Evolutionary conservation across 352 stramenopile genomes (phyloP), one percentile per base, ranked within the genome.

Genomic region (Globisporangium lucens): DNA sequence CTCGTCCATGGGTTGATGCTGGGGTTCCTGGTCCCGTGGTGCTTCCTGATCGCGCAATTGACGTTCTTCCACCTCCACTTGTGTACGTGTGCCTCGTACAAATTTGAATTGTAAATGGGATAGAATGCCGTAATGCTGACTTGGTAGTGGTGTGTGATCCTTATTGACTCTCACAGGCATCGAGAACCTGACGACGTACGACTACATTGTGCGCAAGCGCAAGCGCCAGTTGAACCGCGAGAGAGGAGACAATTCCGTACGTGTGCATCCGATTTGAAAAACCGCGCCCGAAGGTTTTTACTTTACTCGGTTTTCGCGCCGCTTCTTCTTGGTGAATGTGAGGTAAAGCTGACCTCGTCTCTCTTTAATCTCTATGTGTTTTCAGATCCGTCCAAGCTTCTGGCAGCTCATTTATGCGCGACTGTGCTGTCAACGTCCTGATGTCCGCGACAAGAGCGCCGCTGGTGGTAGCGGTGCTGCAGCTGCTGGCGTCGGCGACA

Each of bases 191-290:
- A 95, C 88, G 13, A 95, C 88, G 0, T 95, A 95, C 66, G 88
- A 95, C 70, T 95, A 92, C 73, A 95, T 95, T 74, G 87, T 95
- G 27, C 86, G 75, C 27, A 83, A 94, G 61, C 84, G 86, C 62
- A 94, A 92, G 73, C 83, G 78, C 62, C 85, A 89, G 67, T 82
- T 85, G 66, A 78, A 80, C 20, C 84, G 79, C 58, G 71, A 90
- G 33, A 79, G 82, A 41, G 63, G 63, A 20, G 75, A 88, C 57
- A 85, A 83, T 61, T 69, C 38, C 61, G 85, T 93, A 90, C 83
- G 85, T 93, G 84, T 91, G 22, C 68, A 91, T 62, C 80, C 79
- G 58, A 69, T 88, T 27, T 77, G 65, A 77, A n/a, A 49, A 71
- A 62, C 24, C 12, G 70, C 65, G 70, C 36, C 64, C 33, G 30